These are phyloP conservation scores for Cadophora sp. DNA, from an alignment of 2,329 filamentous ascomycete species.

Conservation along the genomic window DNA sequence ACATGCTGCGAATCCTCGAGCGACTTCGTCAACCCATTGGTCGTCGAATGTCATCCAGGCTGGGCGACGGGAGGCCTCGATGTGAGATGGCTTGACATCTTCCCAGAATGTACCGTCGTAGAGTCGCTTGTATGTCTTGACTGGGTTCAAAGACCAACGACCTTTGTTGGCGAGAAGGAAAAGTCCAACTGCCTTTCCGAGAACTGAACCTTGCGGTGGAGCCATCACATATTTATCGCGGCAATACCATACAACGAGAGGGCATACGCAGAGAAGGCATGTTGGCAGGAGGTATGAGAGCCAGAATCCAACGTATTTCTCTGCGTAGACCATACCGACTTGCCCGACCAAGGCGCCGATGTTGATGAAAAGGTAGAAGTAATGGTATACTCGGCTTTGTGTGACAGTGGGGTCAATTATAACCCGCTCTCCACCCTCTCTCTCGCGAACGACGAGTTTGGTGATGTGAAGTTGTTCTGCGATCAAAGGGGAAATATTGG, in stretches of 20 bases:
- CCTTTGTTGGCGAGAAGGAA: constrained; percentile 67
- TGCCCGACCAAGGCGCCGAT: constrained; percentile 65
- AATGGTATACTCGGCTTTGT: constrained; percentile 66
- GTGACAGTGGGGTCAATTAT: constrained; percentile 67
- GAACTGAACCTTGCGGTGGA: constrained; percentile 75
- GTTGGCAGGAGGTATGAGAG: constrained; percentile 73
- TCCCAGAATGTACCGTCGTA: constrained; percentile 67
- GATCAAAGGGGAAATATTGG: constrained; percentile 70
- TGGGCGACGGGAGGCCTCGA: constrained; percentile 63
- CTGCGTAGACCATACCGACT: constrained; percentile 74
- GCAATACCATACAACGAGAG: constrained; percentile 64
- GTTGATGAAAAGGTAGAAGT: constrained; percentile 77
- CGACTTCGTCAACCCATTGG: constrained; percentile 80
- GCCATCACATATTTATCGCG: constrained; percentile 66
- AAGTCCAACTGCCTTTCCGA: constrained; percentile 70
- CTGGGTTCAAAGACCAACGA: constrained; percentile 66
- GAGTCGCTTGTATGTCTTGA: constrained; percentile 62
- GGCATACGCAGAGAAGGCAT: constrained; percentile 66
- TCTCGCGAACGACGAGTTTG: constrained; percentile 55
- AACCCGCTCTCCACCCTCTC: constrained; percentile 61
- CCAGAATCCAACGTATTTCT: constrained; percentile 81
- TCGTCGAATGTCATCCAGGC: constrained; percentile 84
- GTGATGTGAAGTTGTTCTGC: constrained; percentile 65
- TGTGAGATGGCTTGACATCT: constrained; percentile 68
- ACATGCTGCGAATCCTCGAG: constrained; percentile 72